phyloP scores from a whole-genome alignment of 2,329 filamentous ascomycete species.

The Apiospora malaysiana region DNA sequence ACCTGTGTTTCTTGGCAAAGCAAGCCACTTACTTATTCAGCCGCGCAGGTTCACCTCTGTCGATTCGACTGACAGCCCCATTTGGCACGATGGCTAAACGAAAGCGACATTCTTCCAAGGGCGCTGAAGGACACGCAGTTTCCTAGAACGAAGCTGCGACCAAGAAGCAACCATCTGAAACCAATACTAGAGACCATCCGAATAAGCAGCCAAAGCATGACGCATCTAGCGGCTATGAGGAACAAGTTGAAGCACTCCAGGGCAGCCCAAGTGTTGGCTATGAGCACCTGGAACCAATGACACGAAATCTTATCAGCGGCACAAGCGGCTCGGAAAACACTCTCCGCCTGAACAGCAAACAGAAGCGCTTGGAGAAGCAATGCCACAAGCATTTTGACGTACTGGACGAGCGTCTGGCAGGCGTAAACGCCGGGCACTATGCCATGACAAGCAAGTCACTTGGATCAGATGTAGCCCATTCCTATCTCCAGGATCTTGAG shows the following conservation, averaged over 20 bases:
- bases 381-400: background rate
- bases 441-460: conserved; percentile 3
- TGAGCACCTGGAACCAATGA: background rate
- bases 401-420: background rate
- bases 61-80: background rate
- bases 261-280: background rate
- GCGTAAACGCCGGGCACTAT: background rate
- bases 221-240: background rate
- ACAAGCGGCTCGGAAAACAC: background rate
- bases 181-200: background rate
- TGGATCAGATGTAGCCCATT: background rate
- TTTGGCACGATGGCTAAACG: background rate
- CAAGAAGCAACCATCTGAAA: background rate
- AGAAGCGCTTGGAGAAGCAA: background rate
- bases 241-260: background rate
- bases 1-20: background rate
- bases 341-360: background rate
- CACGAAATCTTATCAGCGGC: background rate
- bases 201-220: background rate
- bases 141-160: background rate
- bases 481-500: background rate
- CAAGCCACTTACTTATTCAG: background rate
- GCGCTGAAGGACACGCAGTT: background rate
- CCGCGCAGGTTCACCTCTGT: background rate
- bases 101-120: background rate